These are phyloP conservation scores for Cornus florida DNA, from an alignment of 148 eudicot genomes.

Conservation along the genomic window DNA sequence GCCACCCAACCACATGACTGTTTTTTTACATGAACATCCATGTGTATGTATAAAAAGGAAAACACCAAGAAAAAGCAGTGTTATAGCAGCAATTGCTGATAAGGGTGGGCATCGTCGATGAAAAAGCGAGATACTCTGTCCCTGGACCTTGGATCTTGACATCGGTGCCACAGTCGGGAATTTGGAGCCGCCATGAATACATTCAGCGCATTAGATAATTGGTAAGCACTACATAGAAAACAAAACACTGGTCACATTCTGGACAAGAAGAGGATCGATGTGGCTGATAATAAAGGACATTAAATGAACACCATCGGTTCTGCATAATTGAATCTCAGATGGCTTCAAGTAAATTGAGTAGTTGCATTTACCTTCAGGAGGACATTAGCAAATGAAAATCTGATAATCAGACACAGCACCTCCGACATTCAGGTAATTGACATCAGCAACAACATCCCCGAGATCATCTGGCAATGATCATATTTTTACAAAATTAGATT, in stretches of 20 bases:
- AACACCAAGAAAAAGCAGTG: no score
- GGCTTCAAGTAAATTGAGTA: background rate
- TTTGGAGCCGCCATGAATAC: no score
- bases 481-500: background rate
- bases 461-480: conserved; percentile 57
- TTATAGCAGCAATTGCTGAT: no score
- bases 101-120: no score
- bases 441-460: conserved; percentile 75
- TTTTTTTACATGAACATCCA: no score
- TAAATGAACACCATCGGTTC: background rate
- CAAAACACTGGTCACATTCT: background rate
- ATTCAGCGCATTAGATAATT: background rate
- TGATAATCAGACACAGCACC: conserved; percentile 47
- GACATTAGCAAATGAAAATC: conserved; percentile 71
- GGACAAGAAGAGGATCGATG: background rate
- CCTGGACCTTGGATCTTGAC: no score
- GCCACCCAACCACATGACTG: no score
- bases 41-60: no score
- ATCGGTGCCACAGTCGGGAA: no score
- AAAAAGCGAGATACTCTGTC: no score
- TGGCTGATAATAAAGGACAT: background rate
- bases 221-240: background rate
- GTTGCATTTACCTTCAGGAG: conserved; percentile 7
- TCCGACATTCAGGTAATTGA: conserved; percentile 85
- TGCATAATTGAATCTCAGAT: background rate